These are phyloP conservation scores for Linum lewisii DNA, from an alignment of 345 rosid species.

Conservation along the genomic window DNA sequence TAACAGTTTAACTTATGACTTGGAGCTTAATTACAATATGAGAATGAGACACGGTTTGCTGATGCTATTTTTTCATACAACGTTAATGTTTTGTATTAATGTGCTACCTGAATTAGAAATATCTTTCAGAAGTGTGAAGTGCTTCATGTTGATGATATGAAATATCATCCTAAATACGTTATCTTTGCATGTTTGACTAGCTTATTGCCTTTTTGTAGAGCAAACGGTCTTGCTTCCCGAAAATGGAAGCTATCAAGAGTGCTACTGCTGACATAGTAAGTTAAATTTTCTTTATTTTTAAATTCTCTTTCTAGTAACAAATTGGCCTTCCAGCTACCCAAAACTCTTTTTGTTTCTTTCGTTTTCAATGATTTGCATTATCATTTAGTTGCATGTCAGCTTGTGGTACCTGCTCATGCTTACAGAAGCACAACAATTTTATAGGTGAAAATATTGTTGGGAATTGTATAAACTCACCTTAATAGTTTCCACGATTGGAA, in stretches of 20 bases:
- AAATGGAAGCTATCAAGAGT: slow-evolving; percentile 75
- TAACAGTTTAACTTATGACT: no score
- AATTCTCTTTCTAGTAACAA: background rate
- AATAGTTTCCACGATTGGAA: no score
- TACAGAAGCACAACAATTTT: background rate
- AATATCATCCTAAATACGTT: background rate
- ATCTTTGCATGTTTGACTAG: slow-evolving; percentile 12
- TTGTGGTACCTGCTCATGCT: background rate
- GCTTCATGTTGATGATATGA: background rate
- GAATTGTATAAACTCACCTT: no score
- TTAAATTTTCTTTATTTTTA: slow-evolving; percentile 8
- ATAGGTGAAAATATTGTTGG: background rate
- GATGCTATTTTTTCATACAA: no score
- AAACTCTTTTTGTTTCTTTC: background rate
- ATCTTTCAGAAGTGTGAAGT: background rate
- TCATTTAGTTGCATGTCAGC: background rate
- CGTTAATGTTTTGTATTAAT: no score
- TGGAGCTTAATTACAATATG: no score
- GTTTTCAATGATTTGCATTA: background rate
- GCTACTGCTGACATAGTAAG: slow-evolving; percentile 92
- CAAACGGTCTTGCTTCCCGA: slow-evolving; percentile 73
- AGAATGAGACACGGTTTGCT: no score
- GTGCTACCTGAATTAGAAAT: no score
- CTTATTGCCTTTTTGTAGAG: slow-evolving; percentile 38
- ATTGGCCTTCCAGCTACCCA: background rate